Conservation (phyloP, 2,329 filamentous ascomycete genomes). For the Penicillium capsulatum region DNA sequence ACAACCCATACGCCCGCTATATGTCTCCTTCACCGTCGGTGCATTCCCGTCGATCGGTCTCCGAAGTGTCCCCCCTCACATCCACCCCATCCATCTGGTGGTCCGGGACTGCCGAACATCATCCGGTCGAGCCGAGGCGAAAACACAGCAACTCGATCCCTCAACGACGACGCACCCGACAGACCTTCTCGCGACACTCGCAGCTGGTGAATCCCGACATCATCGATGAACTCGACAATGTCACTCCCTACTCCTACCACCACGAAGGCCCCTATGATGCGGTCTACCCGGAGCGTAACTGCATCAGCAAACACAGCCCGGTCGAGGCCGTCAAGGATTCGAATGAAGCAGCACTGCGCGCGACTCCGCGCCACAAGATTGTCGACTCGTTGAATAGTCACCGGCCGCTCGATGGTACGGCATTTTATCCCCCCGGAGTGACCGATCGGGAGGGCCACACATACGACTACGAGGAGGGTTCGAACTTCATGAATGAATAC, state of each 20-base stretch:
- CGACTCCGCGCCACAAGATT: conserved; percentile 75
- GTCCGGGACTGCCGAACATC: conserved; percentile 24
- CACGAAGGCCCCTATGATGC: conserved; percentile 91
- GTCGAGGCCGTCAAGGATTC: conserved; percentile 69
- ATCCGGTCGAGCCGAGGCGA: conserved; percentile 23
- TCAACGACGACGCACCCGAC: conserved; percentile 17
- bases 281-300: conserved; percentile 69
- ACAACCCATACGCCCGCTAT: conserved; percentile 28
- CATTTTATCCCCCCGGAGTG: conserved; percentile 68
- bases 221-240: conserved; percentile 73
- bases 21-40: conserved; percentile 23
- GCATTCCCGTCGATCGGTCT: conserved; percentile 16
- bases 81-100: conserved; percentile 23
- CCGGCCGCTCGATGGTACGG: conserved; percentile 75
- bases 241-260: conserved; percentile 67
- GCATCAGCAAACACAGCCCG: conserved; percentile 59
- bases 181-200: conserved; percentile 21
- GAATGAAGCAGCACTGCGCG: conserved; percentile 72
- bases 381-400: conserved; percentile 68
- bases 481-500: conserved; percentile 70
- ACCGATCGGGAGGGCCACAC: conserved; percentile 63
- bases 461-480: conserved; percentile 80
- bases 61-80: conserved; percentile 19
- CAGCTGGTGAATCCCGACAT: conserved; percentile 60
- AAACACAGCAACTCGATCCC: conserved; percentile 13